Evolutionary conservation across 2,329 filamentous ascomycete genomes (phyloP), one percentile per base, ranked within the genome.

Genomic region (Myriosclerotinia curreyana): DNA sequence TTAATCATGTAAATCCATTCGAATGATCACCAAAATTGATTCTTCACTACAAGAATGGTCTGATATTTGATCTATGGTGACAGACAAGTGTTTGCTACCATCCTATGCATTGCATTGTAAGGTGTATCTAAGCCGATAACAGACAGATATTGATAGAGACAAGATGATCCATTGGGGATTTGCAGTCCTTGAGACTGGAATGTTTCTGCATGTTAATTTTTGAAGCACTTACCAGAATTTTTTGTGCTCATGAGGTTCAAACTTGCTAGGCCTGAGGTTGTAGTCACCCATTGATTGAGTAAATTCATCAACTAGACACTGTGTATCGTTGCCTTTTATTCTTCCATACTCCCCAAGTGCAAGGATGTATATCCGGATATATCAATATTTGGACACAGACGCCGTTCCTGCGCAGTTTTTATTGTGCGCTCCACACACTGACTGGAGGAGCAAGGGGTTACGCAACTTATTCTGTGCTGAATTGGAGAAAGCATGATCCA

Each of bases 31-130:
- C 25, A 46, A 56, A n/a, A 22, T 11, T n/a, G n/a, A 44, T 46
- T 34, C 7, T 44, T 46, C 40, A 22, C 20, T 7, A 6, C 17
- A 31, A 14, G 6, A 2, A 3, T 31, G 1, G 20, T 46, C 42
- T n/a, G 1, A 20, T 20, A 34, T 44, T 46, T 1, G 28, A 48
- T n/a, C 8, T 36, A 15, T 46, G 25, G 14, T 14, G 17, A 48
- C 20, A 58, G 28, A 46, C 28, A 58, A 58, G 54, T 46, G 54
- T 58, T 36, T 58, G 12, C 54, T 36, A 20, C 6, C 40, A 58
- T 46, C 15, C 28, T 8, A 22, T 36, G 3, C 14, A 46, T 12
- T 8, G 11, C 28, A 31, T 31, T 31, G 28, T 31, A 36, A 17
- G 15, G 34, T 17, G 7, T 28, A 5, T 14, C 15, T 31, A 54